Evolutionary conservation across 2,329 filamentous ascomycete genomes (phyloP).

Genomic region (Lecanoromycetidae sp.): DNA sequence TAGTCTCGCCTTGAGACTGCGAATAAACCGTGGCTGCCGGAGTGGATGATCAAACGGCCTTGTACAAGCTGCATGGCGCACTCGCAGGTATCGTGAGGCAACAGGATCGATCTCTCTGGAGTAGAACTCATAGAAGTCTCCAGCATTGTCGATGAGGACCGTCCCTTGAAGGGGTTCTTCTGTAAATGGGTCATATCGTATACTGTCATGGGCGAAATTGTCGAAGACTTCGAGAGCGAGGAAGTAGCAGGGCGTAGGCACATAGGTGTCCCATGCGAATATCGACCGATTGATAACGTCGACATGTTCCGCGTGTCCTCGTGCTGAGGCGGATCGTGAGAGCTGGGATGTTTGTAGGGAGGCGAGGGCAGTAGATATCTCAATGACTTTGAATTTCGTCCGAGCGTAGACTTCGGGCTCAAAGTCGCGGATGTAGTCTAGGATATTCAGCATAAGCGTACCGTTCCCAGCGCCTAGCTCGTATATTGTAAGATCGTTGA

Average conservation of each 20-base stretch:
- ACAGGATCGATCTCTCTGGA: slow-evolving; percentile 66
- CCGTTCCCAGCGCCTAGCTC: slow-evolving; percentile 97
- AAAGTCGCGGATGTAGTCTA: slow-evolving; percentile 84
- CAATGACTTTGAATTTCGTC: slow-evolving; percentile 89
- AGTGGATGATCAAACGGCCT: slow-evolving; percentile 33
- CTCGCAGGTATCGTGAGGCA: slow-evolving; percentile 66
- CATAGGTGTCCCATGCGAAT: slow-evolving; percentile 81
- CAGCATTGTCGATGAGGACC: slow-evolving; percentile 70
- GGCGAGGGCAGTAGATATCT: slow-evolving; percentile 77
- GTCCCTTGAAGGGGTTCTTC: slow-evolving; percentile 76
- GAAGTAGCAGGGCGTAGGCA: slow-evolving; percentile 94
- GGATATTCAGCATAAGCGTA: slow-evolving; percentile 93
- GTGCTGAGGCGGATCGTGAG: slow-evolving; percentile 50
- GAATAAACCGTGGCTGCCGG: slow-evolving; percentile 39
- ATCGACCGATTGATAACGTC: slow-evolving; percentile 92
- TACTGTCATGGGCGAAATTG: slow-evolving; percentile 90
- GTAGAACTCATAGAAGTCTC: slow-evolving; percentile 95
- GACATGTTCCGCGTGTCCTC: slow-evolving; percentile 71
- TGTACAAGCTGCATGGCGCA: slow-evolving; percentile 61
- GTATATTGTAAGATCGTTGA: slow-evolving; percentile 95
- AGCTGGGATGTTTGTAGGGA: slow-evolving; percentile 63
- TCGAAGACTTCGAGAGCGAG: slow-evolving; percentile 96
- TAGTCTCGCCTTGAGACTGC: slow-evolving; percentile 49
- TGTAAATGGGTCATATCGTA: slow-evolving; percentile 77
- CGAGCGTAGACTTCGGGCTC: slow-evolving; percentile 88